Base-by-base conservation (phyloP, 768 basidiomycete species). In the Infundibulicybe gibba region DNA sequence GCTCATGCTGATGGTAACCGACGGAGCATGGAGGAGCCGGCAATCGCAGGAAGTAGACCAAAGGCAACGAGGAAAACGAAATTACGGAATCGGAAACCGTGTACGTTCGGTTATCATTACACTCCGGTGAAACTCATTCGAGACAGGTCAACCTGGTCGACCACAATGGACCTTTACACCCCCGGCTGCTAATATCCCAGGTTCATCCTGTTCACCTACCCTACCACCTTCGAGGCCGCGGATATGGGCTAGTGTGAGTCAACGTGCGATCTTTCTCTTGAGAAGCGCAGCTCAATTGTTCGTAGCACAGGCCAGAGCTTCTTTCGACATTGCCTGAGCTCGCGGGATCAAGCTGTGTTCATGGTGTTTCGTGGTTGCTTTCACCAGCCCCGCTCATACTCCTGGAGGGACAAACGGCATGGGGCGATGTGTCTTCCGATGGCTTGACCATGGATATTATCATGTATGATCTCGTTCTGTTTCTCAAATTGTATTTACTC, bases 321-420 rank as follows among this genome's bases (percentile, higher is more conserved):
- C 37, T 61, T 10, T 52, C 61, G 0, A 59, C 62, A 32, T 41
- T 69, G 41, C 64, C 67, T 1, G 65, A 66, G 52, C 45, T 66
- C 37, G 30, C 50, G 6, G 54, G 54, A n/a, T 21, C 59, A 6
- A 59, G 56, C 33, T 55, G 55, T 35, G 32, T 56, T 35, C 64
- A 65, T 43, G 62, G 65, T 2, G 38, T 68, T 13, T 61, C 61
- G 14, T 61, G 58, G 53, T 43, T 51, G 16, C 30, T 58, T 31
- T 66, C 56, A 20, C 52, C 62, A 33, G 61, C 56, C 3, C 66
- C 65, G 2, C 53, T 62, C 25, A 39, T 69, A 37, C 41, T 67
- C 12, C 50, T 66, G 0, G 65, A 65, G 20, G 56, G 54, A 30
- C 38, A 20, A 16, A 57, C 55, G 13, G 50, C 45, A 32, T 62